Base-by-base conservation (phyloP, 192 early-diverging fungal genomes). In the Dissophora ornata region DNA sequence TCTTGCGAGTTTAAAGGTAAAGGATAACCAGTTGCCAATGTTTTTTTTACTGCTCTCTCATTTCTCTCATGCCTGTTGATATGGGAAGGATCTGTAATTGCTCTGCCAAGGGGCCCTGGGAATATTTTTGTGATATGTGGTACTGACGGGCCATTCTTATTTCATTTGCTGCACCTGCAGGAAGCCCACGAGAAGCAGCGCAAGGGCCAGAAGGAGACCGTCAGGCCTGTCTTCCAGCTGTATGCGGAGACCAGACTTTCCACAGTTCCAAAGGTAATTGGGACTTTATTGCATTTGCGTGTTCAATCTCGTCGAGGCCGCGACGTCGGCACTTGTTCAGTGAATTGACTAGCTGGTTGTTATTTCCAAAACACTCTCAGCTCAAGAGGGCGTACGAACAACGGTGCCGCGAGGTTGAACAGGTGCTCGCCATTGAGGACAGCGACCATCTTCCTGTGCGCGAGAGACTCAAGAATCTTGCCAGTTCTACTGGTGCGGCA, bases 201-300 rank as follows among this genome's bases (percentile, higher is more conserved):
- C 28, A 67, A 67, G 47, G 45, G 30, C 11, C 64, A 77, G 6
- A 77, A 77, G 32, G 73, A 77, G 52, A 67, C 51, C 22, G 49
- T 59, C 26, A 66, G 30, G 32, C 73, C 73, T 16, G 63, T 77
- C 21, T 77, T 77, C 34, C 64, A 67, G 45, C 33, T 77, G 1
- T 77, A 77, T 51, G 73, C 73, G 36, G 73, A 77, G n/a, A 62
- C 57, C 21, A 51, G 73, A 21, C 64, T 77, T 19, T 62, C 65
- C 10, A 77, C 73, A 40, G 73, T 77, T 10, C 73, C 73, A 55
- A 77, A 67, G 50, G 73, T 77, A 62, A 18, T n/a, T n/a, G n/a
- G n/a, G n/a, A n/a, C n/a, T n/a, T n/a, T n/a, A n/a, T 38, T 38
- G 36, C 36, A 38, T 38, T 38, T 38, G 36, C n/a, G n/a, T n/a